Conservation (phyloP, 805 yeast genomes). For the Sugiyamaella boreocaroliniensis region DNA sequence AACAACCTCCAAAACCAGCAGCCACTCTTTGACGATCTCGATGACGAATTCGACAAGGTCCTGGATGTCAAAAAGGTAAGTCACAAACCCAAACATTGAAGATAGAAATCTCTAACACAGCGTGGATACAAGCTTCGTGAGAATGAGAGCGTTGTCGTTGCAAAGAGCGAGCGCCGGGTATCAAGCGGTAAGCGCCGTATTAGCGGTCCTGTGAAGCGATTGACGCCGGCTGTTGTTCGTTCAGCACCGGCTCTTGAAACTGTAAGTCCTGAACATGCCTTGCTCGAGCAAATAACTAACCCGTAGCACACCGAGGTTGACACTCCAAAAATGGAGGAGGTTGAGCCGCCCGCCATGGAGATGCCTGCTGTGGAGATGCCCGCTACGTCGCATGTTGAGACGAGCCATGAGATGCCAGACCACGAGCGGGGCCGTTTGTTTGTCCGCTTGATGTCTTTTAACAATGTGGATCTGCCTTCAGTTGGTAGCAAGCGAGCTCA, state of each 20-base stretch:
- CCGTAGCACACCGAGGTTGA: not conserved
- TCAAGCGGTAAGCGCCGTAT: slow-evolving; percentile 11
- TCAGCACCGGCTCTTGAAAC: slow-evolving; percentile 1
- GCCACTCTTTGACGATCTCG: slow-evolving; percentile 21
- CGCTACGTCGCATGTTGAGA: not conserved
- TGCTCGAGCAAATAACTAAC: not conserved
- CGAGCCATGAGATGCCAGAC: slow-evolving; percentile 12
- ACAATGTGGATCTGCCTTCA: slow-evolving; percentile 41
- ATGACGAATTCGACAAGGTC: slow-evolving; percentile 22
- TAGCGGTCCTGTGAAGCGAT: slow-evolving; percentile 19
- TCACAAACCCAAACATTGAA: too few relatives aligned
- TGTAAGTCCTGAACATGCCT: not conserved
- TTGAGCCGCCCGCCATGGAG: too few relatives aligned
- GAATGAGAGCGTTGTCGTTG: slow-evolving; percentile 18
- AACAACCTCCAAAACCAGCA: slow-evolving; percentile 13
- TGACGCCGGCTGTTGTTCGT: slow-evolving; percentile 1
- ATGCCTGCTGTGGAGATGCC: too few relatives aligned
- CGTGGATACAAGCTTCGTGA: slow-evolving; percentile 23
- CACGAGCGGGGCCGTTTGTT: slow-evolving; percentile 23
- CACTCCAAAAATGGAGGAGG: not conserved
- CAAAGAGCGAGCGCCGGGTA: slow-evolving; percentile 11
- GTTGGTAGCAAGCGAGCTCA: slow-evolving; percentile 32
- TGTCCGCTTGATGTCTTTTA: slow-evolving; percentile 18
- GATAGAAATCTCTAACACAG: too few relatives aligned
- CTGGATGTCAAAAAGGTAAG: slow-evolving; percentile 19